Base-by-base conservation (phyloP, 352 stramenopile species). In the Thalassiosira hispida region DNA sequence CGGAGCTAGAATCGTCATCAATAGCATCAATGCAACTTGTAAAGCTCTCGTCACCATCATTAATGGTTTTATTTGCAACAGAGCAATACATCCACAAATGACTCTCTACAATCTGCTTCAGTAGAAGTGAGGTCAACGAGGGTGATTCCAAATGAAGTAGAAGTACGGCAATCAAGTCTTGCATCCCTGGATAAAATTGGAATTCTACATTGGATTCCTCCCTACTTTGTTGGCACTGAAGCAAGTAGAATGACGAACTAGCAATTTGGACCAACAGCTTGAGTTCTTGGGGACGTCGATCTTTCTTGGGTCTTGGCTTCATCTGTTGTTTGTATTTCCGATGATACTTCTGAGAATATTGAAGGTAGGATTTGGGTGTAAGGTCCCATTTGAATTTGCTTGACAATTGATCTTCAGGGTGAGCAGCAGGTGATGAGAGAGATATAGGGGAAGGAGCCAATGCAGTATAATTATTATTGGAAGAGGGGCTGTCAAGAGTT, bases 111-210 rank as follows among this genome's bases (percentile, higher is more conserved):
- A 87, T 42, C 44, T 66, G 51, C 18, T 57, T 64, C 22, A 87
- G 64, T 0, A 87, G 0, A 20, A 84, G 27, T 3, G 53, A 73
- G 18, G 70, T 49, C 27, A 84, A 59, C 3, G 75, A 84, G 4
- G 80, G 80, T 3, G 80, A 87, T 46, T 84, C 80, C 18, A 84
- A 46, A 47, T 84, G 80, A 25, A 87, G 49, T 1, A 87, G 40
- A 7, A 84, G 52, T 35, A 87, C 49, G 6, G 80, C 80, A 29
- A 82, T 69, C 9, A 87, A 23, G 66, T 87, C 80, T 65, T 77
- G 51, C 20, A 84, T 23, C n/a, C 75, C 75, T 27, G 42, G 29
- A 57, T 70, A 77, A 16, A 29, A 29, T 35, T 72, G 49, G 22
- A 47, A 47, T 47, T 56, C n/a, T 1, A 3, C 4, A 2, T 44